Base-by-base conservation (phyloP, 345 rosid genomes). In the Corchorus capsularis region DNA sequence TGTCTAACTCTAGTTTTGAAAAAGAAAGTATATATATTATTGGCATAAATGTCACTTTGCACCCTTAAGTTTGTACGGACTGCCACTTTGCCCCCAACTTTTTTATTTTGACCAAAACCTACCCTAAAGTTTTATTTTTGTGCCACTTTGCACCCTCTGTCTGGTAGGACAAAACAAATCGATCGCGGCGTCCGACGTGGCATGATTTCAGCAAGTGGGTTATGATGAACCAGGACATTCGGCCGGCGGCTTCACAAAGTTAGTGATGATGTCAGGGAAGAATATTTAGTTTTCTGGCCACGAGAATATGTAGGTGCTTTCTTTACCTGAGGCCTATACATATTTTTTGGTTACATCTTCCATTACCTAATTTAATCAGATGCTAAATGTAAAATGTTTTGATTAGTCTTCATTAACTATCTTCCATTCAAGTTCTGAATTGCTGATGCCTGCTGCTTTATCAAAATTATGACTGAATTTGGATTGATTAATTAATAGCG, bases 161-260 rank as follows among this genome's bases (percentile, higher is more conserved):
- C n/a, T n/a, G n/a, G n/a, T n/a, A n/a, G n/a, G n/a, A n/a, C n/a
- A n/a, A n/a, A n/a, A n/a, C n/a, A n/a, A n/a, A n/a, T n/a, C n/a
- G n/a, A n/a, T n/a, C n/a, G n/a, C n/a, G n/a, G n/a, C n/a, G n/a
- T n/a, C n/a, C n/a, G n/a, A n/a, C n/a, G 27, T 56, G 73, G 7
- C 46, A 73, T 74, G 71, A 68, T 91, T 75, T 78, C 92, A 96
- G 97, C 79, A 93, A 96, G 84, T 96, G 99, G 98, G 96, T 96
- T 79, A 96, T 96, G 99, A 96, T 96, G 98, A 96, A 93, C 77
- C 89, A 91, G 79, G 93, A 93, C 76, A 96, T 94, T 20, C 89
- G 99, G 73, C 92, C 89, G 99, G 73, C 92, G 94, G 72, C 96
- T 96, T 59, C 96, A 93, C 76, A 91, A 91, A 87, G 93, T 93